Evolutionary conservation across 768 basidiomycete species (phyloP).

Genomic region (Boletales sp.): DNA sequence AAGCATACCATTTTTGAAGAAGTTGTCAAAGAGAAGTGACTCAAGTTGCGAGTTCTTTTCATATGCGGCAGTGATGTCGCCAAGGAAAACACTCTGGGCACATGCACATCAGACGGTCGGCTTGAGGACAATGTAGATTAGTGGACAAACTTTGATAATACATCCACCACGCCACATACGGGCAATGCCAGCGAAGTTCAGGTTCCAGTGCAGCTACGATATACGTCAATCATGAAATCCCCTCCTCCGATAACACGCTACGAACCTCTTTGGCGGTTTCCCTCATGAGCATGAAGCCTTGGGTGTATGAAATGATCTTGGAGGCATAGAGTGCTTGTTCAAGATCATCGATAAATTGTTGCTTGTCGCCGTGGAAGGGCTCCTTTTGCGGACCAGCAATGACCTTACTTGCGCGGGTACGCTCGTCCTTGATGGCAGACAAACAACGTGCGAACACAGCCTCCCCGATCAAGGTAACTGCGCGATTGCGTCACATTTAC

Average conservation of each 20-base stretch:
- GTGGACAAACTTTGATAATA: conserved; percentile 80
- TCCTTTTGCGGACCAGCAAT: conserved; percentile 90
- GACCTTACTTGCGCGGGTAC: conserved; percentile 85
- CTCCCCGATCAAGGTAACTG: conserved; percentile 98
- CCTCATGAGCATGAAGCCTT: conserved; percentile 99
- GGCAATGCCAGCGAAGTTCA: conserved; percentile 98
- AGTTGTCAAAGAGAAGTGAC: conserved; percentile 91
- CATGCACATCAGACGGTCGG: conserved; percentile 6
- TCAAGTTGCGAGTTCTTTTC: conserved; percentile 80
- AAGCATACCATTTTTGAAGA: conserved; percentile 85
- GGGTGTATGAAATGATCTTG: conserved; percentile 99
- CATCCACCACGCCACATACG: conserved; percentile 99
- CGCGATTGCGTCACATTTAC: conserved; percentile 11
- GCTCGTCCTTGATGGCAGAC: conserved; percentile 96
- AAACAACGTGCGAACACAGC: conserved; percentile 98
- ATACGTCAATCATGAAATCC: conserved; percentile 3
- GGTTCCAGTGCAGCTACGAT: conserved; percentile 70
- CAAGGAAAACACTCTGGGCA: conserved; percentile 78
- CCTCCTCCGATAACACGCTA: neutral
- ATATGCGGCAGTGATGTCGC: conserved; percentile 90
- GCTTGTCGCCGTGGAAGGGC: conserved; percentile 94
- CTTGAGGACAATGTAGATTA: conserved; percentile 6
- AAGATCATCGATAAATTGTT: conserved; percentile 98
- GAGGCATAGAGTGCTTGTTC: conserved; percentile 99
- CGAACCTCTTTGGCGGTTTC: conserved; percentile 91